phyloP scores from a whole-genome alignment of 164 flowering plant species.

The Sextonia rubra region DNA sequence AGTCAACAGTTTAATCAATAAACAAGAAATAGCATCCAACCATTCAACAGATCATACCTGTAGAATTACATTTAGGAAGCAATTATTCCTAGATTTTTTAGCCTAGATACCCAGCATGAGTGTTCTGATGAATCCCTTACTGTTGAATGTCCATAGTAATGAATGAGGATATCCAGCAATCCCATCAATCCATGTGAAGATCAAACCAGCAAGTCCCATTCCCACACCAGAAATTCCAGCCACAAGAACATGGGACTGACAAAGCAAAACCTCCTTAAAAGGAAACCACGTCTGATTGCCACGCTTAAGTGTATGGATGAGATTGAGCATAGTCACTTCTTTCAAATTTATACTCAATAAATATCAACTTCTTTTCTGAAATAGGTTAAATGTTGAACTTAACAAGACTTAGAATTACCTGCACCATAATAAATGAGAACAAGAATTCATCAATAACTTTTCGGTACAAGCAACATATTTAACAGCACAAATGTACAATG shows the following conservation, averaged over 20 bases:
- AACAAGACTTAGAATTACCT: no score
- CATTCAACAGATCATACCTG: slow-evolving; percentile 47
- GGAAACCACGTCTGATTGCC: slow-evolving; percentile 22
- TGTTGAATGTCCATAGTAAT: slow-evolving; percentile 23
- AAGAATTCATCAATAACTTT: background rate
- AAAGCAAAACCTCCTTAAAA: slow-evolving; percentile 31
- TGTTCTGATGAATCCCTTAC: slow-evolving; percentile 18
- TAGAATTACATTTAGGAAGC: slow-evolving; percentile 80
- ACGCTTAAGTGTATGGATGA: slow-evolving; percentile 26
- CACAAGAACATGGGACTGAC: slow-evolving; percentile 37
- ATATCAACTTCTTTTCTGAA: no score
- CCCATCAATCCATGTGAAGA: slow-evolving; percentile 34
- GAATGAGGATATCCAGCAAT: no score
- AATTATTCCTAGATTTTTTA: slow-evolving; percentile 89
- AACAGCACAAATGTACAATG: no score
- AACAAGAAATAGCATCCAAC: no score
- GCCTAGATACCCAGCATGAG: slow-evolving; percentile 48
- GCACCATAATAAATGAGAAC: background rate
- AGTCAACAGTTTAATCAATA: no score
- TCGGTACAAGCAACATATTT: no score
- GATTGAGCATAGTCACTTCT: slow-evolving; percentile 14
- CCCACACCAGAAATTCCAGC: slow-evolving; percentile 43
- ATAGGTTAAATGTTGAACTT: no score
- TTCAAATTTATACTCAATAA: no score
- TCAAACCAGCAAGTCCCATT: slow-evolving; percentile 34